Percentiles rank a stretch among this genome's conserved stretches.
phyloP scores from a whole-genome alignment of 2,329 filamentous ascomycete genomes.

The Ophiostoma montium region DNA sequence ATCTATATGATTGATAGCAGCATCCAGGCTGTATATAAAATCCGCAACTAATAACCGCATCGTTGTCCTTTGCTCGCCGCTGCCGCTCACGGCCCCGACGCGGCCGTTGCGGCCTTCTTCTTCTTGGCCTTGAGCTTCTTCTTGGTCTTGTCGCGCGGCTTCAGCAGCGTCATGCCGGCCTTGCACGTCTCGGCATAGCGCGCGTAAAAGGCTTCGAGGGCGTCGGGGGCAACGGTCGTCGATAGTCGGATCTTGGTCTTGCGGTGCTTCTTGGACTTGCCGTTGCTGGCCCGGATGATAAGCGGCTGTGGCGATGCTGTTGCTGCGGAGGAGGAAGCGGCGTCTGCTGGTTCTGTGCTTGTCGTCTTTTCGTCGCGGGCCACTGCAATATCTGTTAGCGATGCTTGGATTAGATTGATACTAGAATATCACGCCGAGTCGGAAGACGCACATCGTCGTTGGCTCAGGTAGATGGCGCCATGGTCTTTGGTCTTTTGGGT shows the following conservation, averaged over 20 bases:
- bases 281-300: slow-evolving; percentile 73
- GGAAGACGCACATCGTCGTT: slow-evolving; percentile 54
- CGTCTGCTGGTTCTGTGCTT: slow-evolving; percentile 20
- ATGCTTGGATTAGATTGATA: no score
- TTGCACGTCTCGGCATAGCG: slow-evolving; percentile 88
- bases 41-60: no score
- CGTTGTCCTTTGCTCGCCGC: background rate
- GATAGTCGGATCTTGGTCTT: slow-evolving; percentile 58
- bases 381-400: no score
- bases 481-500: slow-evolving; percentile 53
- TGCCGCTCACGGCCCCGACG: slow-evolving; percentile 1
- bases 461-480: slow-evolving; percentile 59
- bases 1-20: no score
- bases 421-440: no score
- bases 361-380: slow-evolving; percentile 3
- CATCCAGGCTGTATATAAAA: no score
- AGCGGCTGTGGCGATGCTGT: slow-evolving; percentile 48
- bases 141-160: slow-evolving; percentile 86
- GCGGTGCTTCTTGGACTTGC: slow-evolving; percentile 46
- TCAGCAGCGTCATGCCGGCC: slow-evolving; percentile 71
- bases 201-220: slow-evolving; percentile 67
- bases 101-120: slow-evolving; percentile 36
- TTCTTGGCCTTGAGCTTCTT: slow-evolving; percentile 66
- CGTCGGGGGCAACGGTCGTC: slow-evolving; percentile 64
- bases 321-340: slow-evolving; percentile 14